phyloP scores from a whole-genome alignment of 352 stramenopile genomes.

The Blastocystis sp. region DNA sequence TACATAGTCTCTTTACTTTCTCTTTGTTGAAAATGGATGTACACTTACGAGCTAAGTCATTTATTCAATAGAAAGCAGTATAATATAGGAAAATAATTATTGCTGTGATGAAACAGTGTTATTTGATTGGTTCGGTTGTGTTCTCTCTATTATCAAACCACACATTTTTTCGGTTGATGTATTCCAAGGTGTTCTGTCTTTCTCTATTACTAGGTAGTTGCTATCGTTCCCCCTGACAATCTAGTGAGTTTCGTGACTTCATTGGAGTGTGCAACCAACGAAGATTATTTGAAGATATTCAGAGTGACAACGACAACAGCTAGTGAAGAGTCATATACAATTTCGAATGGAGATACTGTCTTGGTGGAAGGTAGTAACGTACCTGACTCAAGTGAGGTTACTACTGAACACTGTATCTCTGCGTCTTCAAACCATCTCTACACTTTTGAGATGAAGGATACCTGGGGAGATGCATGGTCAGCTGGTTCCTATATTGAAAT shows the following conservation, averaged over 20 bases:
- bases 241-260: not conserved
- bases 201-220: too few species aligned
- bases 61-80: too few species aligned
- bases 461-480: not conserved
- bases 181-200: too few species aligned
- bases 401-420: not conserved
- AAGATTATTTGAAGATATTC: not conserved
- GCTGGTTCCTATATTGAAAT: not conserved
- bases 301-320: not conserved
- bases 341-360: not conserved
- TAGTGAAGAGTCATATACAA: not conserved
- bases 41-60: too few species aligned
- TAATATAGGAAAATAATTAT: too few species aligned
- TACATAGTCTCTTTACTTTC: slow-evolving; percentile 71
- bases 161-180: too few species aligned
- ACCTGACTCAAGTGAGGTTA: not conserved
- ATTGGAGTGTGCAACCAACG: not conserved
- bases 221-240: too few species aligned
- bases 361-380: not conserved
- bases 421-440: not conserved
- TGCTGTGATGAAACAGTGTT: too few species aligned
- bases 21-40: not conserved
- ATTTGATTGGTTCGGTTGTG: not conserved
- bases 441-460: not conserved
- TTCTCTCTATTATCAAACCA: not conserved